Conservation (phyloP, 306 rosid genomes). For the Corylus americana region DNA sequence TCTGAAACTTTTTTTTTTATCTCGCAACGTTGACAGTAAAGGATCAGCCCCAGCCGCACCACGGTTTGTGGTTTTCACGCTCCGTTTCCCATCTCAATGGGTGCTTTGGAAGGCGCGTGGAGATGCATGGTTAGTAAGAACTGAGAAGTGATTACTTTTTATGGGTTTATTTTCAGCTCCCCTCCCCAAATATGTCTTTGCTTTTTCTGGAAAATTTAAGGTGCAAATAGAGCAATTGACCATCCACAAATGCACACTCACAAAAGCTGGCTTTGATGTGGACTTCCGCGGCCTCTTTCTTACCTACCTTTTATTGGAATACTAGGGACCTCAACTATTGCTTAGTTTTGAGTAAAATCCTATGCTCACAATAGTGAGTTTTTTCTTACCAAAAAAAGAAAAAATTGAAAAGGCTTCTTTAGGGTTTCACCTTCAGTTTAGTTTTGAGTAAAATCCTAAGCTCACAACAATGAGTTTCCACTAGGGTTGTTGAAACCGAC, state of each 20-base stretch:
- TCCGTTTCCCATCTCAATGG: too few species aligned
- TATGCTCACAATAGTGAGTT: too few species aligned
- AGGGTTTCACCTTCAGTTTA: too few species aligned
- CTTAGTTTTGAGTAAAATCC: neutral
- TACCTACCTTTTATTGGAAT: neutral
- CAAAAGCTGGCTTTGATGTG: constrained; percentile 1
- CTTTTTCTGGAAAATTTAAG: constrained; percentile 38
- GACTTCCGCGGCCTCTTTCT: neutral
- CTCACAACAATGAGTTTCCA: too few species aligned
- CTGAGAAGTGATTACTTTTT: neutral
- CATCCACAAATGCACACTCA: neutral
- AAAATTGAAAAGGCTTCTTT: too few species aligned
- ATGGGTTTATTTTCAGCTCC: neutral
- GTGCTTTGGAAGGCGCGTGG: too few species aligned
- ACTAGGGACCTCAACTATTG: neutral
- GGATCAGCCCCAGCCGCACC: neutral
- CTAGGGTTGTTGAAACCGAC: too few species aligned
- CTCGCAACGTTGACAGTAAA: neutral
- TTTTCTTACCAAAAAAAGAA: too few species aligned
- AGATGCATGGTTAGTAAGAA: too few species aligned
- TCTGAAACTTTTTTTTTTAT: neutral
- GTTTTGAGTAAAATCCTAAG: too few species aligned
- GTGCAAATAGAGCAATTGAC: neutral
- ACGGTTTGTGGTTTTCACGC: neutral
- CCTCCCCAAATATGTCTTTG: neutral